Evolutionary conservation across 345 rosid species (phyloP), one percentile per base, ranked within the genome.

Genomic region (Mallotus nudiflorus): DNA sequence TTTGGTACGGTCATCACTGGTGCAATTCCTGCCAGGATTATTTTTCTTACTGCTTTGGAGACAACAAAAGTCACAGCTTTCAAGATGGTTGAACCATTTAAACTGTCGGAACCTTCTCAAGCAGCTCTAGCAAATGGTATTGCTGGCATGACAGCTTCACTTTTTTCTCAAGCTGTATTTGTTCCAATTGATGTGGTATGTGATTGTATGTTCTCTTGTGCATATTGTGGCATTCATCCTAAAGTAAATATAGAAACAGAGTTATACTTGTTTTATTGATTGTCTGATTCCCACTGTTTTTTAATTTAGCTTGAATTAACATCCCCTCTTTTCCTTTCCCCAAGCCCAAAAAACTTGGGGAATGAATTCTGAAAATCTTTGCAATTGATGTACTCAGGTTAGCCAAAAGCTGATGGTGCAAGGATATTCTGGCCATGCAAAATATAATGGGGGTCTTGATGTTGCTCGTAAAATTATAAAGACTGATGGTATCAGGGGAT

Each of bases 341-440:
- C n/a, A n/a, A n/a, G n/a, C n/a, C n/a, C n/a, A n/a, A n/a, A n/a
- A n/a, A n/a, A n/a, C n/a, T n/a, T n/a, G n/a, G n/a, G n/a, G n/a
- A n/a, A n/a, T n/a, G n/a, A n/a, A n/a, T n/a, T n/a, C n/a, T n/a
- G n/a, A n/a, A n/a, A n/a, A n/a, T n/a, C n/a, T n/a, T 31, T 61
- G 25, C 50, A 25, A 54, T 75, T 39, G 51, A 33, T 56, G 27
- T 81, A 39, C 37, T 51, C 91, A 95, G 99, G 83, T 95, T 59
- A 95, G 99, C 79, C 99, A 95, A 70, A 95, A 86, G 84, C 81
- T 95, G 86, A 95, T 95, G 99, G 99, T 95, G 4, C 97, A 95
- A 81, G 99, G 99, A 69, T 95, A 95, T 75, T 90, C 97, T 11
- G 99, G 96, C 19, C 97, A 90, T 66, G 87, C 89, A 46, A 89